A percentile compares a stretch with the other conserved stretches of the same genome.
phyloP scores from a whole-genome alignment of 805 yeast species.

The Candida easanensis region DNA sequence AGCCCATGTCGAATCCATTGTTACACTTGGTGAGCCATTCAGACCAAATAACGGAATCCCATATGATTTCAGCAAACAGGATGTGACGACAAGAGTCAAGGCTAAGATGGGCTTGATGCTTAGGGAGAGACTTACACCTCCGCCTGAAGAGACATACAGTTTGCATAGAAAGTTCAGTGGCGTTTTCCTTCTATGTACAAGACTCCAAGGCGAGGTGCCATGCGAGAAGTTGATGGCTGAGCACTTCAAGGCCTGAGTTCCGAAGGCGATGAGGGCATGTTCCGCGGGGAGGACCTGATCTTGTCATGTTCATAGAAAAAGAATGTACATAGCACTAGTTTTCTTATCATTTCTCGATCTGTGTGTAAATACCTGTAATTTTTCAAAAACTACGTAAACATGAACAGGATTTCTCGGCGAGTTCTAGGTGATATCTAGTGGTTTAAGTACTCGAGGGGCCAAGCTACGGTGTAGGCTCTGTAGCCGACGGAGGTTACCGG shows the following conservation, averaged over 20 bases:
- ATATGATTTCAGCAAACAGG: slow-evolving; percentile 79
- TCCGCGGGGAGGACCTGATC: no score
- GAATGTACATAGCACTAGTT: no score
- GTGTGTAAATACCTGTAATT: no score
- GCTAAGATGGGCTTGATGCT: slow-evolving; percentile 87
- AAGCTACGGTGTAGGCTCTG: no score
- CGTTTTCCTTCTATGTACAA: slow-evolving; percentile 84
- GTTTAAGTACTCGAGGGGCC: no score
- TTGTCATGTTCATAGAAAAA: no score
- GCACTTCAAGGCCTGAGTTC: slow-evolving; percentile 55
- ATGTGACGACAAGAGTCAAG: slow-evolving; percentile 91
- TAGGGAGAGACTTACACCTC: slow-evolving; percentile 88
- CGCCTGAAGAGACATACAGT: slow-evolving; percentile 98
- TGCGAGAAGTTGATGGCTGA: slow-evolving; percentile 75
- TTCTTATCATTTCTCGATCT: no score
- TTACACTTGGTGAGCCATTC: slow-evolving; percentile 93
- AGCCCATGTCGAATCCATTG: slow-evolving; percentile 88
- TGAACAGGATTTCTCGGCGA: no score
- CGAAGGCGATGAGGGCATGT: no score
- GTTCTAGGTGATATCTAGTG: no score
- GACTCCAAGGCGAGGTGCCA: slow-evolving; percentile 78
- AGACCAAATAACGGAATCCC: slow-evolving; percentile 45
- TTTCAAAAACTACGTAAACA: no score
- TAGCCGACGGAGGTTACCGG: background rate
- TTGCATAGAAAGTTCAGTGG: slow-evolving; percentile 94